phyloP scores from a whole-genome alignment of 2,329 filamentous ascomycete species.

The Curvularia lunata region DNA sequence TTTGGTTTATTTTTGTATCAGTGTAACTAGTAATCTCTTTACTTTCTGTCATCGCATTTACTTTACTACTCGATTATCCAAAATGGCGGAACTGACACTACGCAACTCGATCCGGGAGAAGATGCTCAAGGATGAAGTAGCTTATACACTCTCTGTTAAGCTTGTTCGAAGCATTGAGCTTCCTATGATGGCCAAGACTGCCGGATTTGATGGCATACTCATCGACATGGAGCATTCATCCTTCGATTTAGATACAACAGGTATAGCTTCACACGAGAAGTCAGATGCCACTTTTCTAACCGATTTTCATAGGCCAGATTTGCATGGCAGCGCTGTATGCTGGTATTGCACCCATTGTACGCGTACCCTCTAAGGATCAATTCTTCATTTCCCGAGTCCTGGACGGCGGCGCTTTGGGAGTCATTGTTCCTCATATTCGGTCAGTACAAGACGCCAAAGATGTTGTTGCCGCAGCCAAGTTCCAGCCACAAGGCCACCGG shows the following conservation, averaged over 20 bases:
- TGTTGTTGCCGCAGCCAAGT: constrained; percentile 49
- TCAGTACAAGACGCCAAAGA: constrained; percentile 48
- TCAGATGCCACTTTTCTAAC: not conserved
- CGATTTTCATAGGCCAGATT: constrained; percentile 37
- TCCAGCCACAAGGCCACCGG: constrained; percentile 47
- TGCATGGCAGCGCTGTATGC: constrained; percentile 50
- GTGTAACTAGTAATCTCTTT: not conserved
- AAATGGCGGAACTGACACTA: constrained; percentile 27
- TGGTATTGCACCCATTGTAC: constrained; percentile 53
- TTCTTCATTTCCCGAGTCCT: constrained; percentile 51
- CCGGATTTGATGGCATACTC: constrained; percentile 52
- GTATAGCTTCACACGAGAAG: not conserved
- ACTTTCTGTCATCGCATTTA: not conserved
- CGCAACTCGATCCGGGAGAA: constrained; percentile 40
- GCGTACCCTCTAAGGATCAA: constrained; percentile 50
- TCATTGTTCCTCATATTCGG: constrained; percentile 53
- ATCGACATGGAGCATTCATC: constrained; percentile 57
- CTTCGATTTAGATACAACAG: constrained; percentile 46
- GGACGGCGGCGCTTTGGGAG: constrained; percentile 51
- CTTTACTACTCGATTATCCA: not conserved
- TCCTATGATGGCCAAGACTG: constrained; percentile 50
- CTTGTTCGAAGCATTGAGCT: constrained; percentile 47
- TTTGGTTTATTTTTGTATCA: not conserved
- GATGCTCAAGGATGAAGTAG: constrained; percentile 38
- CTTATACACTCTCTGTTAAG: constrained; percentile 41